Evolutionary conservation across 2,329 filamentous ascomycete genomes (phyloP), one percentile per base, ranked within the genome.

Genomic region (Bipolaris bicolor): DNA sequence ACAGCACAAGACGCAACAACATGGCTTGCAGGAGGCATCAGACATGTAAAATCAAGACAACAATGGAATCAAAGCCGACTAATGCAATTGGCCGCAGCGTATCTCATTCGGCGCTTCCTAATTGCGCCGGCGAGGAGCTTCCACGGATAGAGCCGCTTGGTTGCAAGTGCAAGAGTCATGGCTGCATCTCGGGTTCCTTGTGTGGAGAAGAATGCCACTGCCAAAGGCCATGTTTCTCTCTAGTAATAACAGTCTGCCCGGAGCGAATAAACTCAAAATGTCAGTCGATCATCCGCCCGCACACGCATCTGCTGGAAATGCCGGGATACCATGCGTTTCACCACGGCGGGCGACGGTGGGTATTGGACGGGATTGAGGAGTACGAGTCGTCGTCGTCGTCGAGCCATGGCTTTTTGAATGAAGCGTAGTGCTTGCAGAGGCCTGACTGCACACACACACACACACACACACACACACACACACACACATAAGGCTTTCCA

Each of bases 271-370:
- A 41, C 7, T 20, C 36, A 22, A 36, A 36, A 31, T 44, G 46
- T 34, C 20, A 57, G 53, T 49, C 54, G 53, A 57, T 53, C 49
- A 60, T 44, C 57, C 53, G 54, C 48, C 26, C 52, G 48, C 54
- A 16, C 29, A 16, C 52, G 57, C 57, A 60, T 45, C 31, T 46
- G 26, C 40, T 46, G 40, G 45, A 26, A 50, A 18, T 29, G 11
- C 39, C 7, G 39, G 49, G 33, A 26, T 31, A n/a, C 36, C 36
- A 16, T 36, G 44, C 18, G 2, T 53, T 48, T 39, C 36, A 7
- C 7, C 34, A 40, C 10, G 36, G 22, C 39, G 29, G 29, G 18
- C 24, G 34, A 4, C 24, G 29, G 29, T 11, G n/a, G 26, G 31
- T 36, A 24, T 4, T 36, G 11, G 7, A 11, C 18, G 43, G 44